Percentiles rank a stretch among this genome's conserved stretches.
phyloP scores from a whole-genome alignment of 208 protist species.

The Phytomonas sp. region DNA sequence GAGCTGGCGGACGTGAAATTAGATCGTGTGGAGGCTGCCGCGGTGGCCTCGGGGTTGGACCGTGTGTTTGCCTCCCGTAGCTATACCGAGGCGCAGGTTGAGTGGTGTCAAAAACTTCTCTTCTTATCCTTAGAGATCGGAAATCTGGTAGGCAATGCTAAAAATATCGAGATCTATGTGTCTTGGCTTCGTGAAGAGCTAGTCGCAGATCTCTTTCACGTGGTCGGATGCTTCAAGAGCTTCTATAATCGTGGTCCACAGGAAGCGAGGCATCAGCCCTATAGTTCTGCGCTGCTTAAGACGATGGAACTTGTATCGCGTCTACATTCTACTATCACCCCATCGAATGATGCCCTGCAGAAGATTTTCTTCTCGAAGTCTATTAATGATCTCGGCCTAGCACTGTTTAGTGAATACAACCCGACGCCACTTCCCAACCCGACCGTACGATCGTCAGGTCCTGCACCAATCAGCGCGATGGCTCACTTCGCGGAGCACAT shows the following conservation, averaged over 20 bases:
- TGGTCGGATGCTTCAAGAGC: slow-evolving; percentile 68
- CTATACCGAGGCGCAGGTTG: slow-evolving; percentile 73
- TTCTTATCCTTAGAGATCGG: slow-evolving; percentile 56
- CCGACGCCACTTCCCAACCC: slow-evolving; percentile 41
- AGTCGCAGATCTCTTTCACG: slow-evolving; percentile 65
- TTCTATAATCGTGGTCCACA: slow-evolving; percentile 56
- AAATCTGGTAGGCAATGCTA: slow-evolving; percentile 29
- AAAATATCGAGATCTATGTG: slow-evolving; percentile 63
- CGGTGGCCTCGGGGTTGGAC: slow-evolving; percentile 62
- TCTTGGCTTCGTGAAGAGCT: slow-evolving; percentile 75
- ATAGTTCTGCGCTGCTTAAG: slow-evolving; percentile 61
- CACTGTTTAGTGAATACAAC: slow-evolving; percentile 63
- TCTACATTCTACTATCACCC: slow-evolving; percentile 60
- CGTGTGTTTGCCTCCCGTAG: slow-evolving; percentile 49
- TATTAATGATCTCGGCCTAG: slow-evolving; percentile 63
- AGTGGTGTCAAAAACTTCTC: slow-evolving; percentile 69
- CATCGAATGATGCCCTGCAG: slow-evolving; percentile 59
- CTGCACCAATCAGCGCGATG: slow-evolving; percentile 48
- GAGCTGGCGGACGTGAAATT: slow-evolving; percentile 26
- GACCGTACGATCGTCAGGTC: slow-evolving; percentile 26
- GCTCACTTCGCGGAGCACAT: slow-evolving; percentile 46
- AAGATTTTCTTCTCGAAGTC: slow-evolving; percentile 58
- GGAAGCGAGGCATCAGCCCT: slow-evolving; percentile 49
- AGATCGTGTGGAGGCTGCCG: slow-evolving; percentile 50
- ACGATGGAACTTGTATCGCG: slow-evolving; percentile 68